These are phyloP conservation scores for Ganoderma meredithae DNA, from an alignment of 1,284 basidiomycete species.

Conservation along the genomic window DNA sequence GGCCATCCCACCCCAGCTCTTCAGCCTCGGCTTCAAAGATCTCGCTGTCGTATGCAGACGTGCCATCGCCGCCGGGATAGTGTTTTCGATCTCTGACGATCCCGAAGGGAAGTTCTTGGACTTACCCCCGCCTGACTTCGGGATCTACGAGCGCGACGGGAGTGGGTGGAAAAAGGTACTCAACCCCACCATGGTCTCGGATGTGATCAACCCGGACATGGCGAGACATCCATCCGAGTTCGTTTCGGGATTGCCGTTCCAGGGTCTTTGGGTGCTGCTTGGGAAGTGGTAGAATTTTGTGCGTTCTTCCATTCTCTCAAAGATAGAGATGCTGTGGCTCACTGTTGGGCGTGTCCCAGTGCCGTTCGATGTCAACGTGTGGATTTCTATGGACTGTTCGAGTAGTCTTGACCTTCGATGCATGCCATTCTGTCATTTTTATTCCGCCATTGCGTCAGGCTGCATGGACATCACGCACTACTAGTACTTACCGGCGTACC, in stretches of 20 bases:
- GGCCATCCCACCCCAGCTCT: not conserved
- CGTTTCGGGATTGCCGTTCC: not conserved
- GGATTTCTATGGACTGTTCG: no score
- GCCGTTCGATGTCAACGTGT: no score
- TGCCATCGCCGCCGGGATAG: not conserved
- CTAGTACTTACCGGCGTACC: no score
- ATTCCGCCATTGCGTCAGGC: no score
- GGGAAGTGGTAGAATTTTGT: not conserved
- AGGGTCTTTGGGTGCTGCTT: not conserved
- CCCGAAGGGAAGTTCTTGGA: not conserved
- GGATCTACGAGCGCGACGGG: not conserved
- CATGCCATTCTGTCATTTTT: no score
- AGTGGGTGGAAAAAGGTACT: not conserved
- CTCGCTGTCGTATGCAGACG: not conserved
- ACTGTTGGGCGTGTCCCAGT: not conserved
- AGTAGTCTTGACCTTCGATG: no score
- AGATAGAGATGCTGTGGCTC: not conserved
- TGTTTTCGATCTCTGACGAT: not conserved
- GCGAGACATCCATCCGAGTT: not conserved
- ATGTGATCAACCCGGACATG: not conserved
- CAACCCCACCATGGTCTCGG: not conserved
- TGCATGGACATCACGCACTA: no score
- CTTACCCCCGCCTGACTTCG: not conserved
- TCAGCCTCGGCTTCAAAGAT: not conserved
- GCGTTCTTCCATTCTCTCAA: not conserved